Base-by-base conservation (phyloP, 345 rosid genomes). In the Populus tremula region DNA sequence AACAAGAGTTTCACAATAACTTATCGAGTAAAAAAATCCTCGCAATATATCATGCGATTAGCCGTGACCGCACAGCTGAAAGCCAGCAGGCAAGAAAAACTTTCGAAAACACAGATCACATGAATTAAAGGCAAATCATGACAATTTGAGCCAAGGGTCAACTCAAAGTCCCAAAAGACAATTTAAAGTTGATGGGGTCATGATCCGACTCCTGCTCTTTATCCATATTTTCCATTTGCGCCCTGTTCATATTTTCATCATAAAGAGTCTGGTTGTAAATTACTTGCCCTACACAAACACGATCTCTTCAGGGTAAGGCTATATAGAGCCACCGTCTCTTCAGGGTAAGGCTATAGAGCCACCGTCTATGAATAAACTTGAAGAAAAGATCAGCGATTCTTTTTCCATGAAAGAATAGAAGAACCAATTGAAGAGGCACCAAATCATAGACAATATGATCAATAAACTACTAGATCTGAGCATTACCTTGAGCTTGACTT, bases 401-500 rank as follows among this genome's bases (percentile, higher is more conserved):
- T 41, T 41, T 41, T 41, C 59, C 59, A 20, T 53, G 21, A 4
- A 38, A 33, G 10, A 59, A 39, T 12, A 33, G 13, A 11, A 47
- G 50, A 13, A 45, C 50, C 50, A 20, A 21, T 33, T 45, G n/a
- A 18, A 4, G 63, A 71, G 18, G 17, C 25, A 33, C 35, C 6
- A 56, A 35, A 56, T 29, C 35, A 54, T 23, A 13, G 29, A 14
- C 36, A 69, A 35, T 65, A 38, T 39, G 18, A 59, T 14, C 47
- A 65, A 33, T 53, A 67, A 17, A 66, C 27, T 3, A 23, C 5
- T 13, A 59, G 29, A 59, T 11, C 63, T n/a, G 47, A 71, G 16
- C 27, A 27, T 80, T 85, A 87, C 92, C 92, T 87, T 74, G 90
- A 83, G 84, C 79, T 79, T 77, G 84, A 74, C 78, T 79, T 33